These are phyloP conservation scores for Thinopyrum elongatum DNA, from an alignment of 176 grass and related monocot genomes.

Conservation along the genomic window DNA sequence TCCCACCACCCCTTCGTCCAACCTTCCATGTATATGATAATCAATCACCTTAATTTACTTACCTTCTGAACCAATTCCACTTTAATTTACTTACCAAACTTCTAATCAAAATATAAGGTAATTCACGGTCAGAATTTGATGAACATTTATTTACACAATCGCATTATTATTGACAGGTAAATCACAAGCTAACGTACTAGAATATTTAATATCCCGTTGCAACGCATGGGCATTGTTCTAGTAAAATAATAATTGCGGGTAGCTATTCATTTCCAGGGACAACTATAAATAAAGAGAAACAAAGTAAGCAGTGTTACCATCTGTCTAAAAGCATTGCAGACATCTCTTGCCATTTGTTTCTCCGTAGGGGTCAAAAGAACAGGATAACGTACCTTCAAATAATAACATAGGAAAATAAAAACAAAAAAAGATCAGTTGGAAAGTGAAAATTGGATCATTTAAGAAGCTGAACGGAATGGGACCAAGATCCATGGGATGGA, in stretches of 20 bases:
- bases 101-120: too few species aligned
- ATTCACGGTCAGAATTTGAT: too few species aligned
- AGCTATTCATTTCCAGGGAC: neutral
- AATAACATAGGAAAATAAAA: constrained; percentile 27
- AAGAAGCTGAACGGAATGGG: constrained; percentile 8
- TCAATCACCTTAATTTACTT: too few species aligned
- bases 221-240: too few species aligned
- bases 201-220: too few species aligned
- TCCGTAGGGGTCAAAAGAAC: constrained; percentile 86
- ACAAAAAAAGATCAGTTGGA: neutral
- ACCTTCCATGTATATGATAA: too few species aligned
- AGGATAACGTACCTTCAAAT: constrained; percentile 89
- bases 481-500: constrained; percentile 5
- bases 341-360: constrained; percentile 98
- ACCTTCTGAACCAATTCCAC: too few species aligned
- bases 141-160: too few species aligned
- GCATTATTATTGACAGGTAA: too few species aligned
- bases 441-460: constrained; percentile 7
- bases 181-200: too few species aligned
- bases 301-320: constrained; percentile 48
- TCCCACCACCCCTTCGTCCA: too few species aligned
- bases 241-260: neutral
- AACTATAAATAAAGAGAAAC: constrained; percentile 19
- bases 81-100: too few species aligned
- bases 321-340: constrained; percentile 89